phyloP scores from a whole-genome alignment of 495 filamentous ascomycete species.

The Penicillium taxi region DNA sequence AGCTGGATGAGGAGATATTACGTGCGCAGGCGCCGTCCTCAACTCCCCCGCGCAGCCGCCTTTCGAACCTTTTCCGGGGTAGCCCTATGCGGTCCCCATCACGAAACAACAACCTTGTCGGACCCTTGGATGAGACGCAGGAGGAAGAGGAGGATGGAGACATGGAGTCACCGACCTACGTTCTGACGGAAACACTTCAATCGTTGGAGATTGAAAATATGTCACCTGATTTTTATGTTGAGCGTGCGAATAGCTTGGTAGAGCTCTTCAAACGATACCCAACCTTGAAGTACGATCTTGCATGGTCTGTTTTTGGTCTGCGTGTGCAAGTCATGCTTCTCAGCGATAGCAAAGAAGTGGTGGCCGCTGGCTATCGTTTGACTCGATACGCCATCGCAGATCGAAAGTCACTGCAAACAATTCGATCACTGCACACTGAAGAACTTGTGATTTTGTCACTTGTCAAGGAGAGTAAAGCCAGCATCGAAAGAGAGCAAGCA shows the following conservation, averaged over 20 bases:
- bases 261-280: constrained; percentile 89
- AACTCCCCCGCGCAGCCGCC: constrained; percentile 57
- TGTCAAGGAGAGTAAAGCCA: constrained; percentile 89
- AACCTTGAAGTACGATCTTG: constrained; percentile 89
- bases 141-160: constrained; percentile 48
- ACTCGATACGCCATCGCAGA: constrained; percentile 93
- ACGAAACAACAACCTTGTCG: constrained; percentile 36
- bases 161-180: constrained; percentile 82
- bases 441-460: constrained; percentile 85
- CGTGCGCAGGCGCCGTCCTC: constrained; percentile 53
- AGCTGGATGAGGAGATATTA: constrained; percentile 67
- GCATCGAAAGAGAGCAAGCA: constrained; percentile 93
- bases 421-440: constrained; percentile 81
- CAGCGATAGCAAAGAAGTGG: constrained; percentile 89
- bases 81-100: constrained; percentile 59
- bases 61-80: constrained; percentile 60
- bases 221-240: constrained; percentile 90
- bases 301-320: constrained; percentile 87
- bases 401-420: constrained; percentile 76
- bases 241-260: constrained; percentile 80
- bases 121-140: constrained; percentile 37
- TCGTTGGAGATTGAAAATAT: constrained; percentile 79
- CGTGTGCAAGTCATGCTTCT: constrained; percentile 92
- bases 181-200: constrained; percentile 79
- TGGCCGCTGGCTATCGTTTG: constrained; percentile 88